Conservation (phyloP, 2,329 filamentous ascomycete species). For the Aphanoascus verrucosus region DNA sequence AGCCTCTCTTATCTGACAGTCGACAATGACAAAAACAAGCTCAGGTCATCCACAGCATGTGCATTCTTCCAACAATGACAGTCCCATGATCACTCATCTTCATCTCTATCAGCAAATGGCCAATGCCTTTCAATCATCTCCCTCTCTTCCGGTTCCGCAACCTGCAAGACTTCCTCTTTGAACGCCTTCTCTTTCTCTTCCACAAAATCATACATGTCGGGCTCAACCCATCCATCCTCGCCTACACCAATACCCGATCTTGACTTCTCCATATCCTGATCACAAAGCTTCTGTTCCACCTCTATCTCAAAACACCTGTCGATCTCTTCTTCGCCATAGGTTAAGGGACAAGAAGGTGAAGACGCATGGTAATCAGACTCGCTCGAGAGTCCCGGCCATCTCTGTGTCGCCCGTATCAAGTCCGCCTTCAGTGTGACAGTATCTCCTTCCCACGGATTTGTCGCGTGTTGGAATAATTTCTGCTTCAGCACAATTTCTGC, state of each 20-base stretch:
- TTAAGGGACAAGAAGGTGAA: constrained; percentile 1
- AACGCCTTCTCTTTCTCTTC: background rate
- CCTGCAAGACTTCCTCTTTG: constrained; percentile 6
- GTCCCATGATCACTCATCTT: constrained; percentile 7
- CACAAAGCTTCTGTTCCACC: constrained; percentile 1
- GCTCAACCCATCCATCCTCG: constrained; percentile 9
- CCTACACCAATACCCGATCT: constrained; percentile 6
- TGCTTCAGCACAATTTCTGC: constrained; percentile 5
- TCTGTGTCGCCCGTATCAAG: background rate
- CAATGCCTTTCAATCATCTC: constrained; percentile 8
- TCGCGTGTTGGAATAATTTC: constrained; percentile 8
- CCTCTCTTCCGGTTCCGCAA: constrained; percentile 7
- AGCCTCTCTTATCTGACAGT: background rate
- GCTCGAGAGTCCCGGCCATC: constrained; percentile 1
- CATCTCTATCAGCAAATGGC: constrained; percentile 11
- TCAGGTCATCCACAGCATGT: background rate
- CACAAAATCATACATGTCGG: constrained; percentile 6
- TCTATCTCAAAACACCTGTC: constrained; percentile 2
- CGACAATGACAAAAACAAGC: background rate
- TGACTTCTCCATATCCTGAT: constrained; percentile 3
- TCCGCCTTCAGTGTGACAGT: constrained; percentile 10
- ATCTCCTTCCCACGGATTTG: constrained; percentile 11
- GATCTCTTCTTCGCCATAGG: background rate
- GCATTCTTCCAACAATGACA: background rate
- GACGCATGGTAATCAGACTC: background rate